These are phyloP conservation scores for Serendipita indica DNA, from an alignment of 768 basidiomycete species.

Conservation along the genomic window DNA sequence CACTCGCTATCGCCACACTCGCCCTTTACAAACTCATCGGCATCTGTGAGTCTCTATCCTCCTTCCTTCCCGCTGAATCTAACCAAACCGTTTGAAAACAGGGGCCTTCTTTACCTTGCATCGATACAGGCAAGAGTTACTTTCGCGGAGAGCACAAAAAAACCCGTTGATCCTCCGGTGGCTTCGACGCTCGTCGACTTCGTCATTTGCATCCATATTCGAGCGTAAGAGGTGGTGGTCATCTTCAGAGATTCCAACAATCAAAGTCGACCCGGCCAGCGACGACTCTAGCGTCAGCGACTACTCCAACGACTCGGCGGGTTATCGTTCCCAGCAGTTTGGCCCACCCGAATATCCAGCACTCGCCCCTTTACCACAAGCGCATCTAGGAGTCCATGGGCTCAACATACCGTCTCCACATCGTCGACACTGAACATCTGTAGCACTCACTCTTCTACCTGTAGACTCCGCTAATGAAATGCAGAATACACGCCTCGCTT, in stretches of 20 bases:
- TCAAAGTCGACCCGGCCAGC: slow-evolving; percentile 5
- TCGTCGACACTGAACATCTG: too few species aligned
- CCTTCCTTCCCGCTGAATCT: not conserved
- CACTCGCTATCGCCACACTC: not conserved
- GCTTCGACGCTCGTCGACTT: slow-evolving; percentile 5
- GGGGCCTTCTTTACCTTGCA: not conserved
- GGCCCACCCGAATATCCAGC: not conserved
- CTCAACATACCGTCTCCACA: not conserved
- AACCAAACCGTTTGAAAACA: not conserved
- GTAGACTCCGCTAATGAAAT: too few species aligned
- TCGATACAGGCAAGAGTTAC: not conserved
- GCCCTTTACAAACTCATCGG: not conserved
- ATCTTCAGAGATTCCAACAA: not conserved
- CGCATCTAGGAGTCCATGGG: not conserved
- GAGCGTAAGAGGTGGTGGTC: not conserved
- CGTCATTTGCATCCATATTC: not conserved
- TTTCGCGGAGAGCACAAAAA: slow-evolving; percentile 1
- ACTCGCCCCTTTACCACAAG: not conserved
- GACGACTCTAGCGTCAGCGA: slow-evolving; percentile 6
- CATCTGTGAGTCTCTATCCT: not conserved
- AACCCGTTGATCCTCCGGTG: not conserved
- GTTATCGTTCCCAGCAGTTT: not conserved
- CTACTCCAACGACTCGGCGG: slow-evolving; percentile 5
- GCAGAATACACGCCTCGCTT: too few species aligned
- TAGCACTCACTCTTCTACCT: too few species aligned